Evolutionary conservation across 2,329 filamentous ascomycete genomes (phyloP), one percentile per base, ranked within the genome.

Genomic region (Penicillium occitanis): DNA sequence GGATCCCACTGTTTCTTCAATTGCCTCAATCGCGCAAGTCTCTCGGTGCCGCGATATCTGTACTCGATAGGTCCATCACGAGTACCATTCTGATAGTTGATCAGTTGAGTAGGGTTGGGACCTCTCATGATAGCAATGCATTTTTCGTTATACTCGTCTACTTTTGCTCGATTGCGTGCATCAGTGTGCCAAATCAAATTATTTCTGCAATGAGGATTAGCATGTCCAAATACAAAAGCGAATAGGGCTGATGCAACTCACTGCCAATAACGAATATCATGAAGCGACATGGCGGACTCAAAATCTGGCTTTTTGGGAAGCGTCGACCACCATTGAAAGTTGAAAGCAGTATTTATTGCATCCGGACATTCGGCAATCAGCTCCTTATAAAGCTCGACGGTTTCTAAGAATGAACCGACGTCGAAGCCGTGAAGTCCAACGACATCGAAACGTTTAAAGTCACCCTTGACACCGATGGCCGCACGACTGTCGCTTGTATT

Each of bases 401-500:
- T 51, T 25, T 51, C 13, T 30, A 51, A 5, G 25, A 51, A 51
- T 28, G 25, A 17, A 6, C 5, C 17, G 48, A 51, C 13, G 22
- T 51, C 13, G 48, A 51, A 51, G 13, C 48, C 48, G 5, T 28
- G 48, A 17, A 51, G 48, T 10, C 48, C 48, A 28, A 51, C 48
- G 14, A 51, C 48, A 30, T 25, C 48, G 8, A 51, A 51, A 17
- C 25, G 48, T 13, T 51, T 51, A 14, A 51, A 51, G 25, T 51
- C 48, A 2, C 48, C 48, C 25, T 51, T 51, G 22, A 22, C 48
- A 8, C 22, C 48, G 25, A 51, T 28, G 22, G 22, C 48, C 30
- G 48, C 48, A 51, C 48, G 48, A 51, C 48, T 51, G 48, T 51
- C 48, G 5, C 48, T 51, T 51, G 48, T 51, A 6, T 51, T 51